Base-by-base conservation (phyloP, 768 basidiomycete genomes). In the Termitomyces sp. region DNA sequence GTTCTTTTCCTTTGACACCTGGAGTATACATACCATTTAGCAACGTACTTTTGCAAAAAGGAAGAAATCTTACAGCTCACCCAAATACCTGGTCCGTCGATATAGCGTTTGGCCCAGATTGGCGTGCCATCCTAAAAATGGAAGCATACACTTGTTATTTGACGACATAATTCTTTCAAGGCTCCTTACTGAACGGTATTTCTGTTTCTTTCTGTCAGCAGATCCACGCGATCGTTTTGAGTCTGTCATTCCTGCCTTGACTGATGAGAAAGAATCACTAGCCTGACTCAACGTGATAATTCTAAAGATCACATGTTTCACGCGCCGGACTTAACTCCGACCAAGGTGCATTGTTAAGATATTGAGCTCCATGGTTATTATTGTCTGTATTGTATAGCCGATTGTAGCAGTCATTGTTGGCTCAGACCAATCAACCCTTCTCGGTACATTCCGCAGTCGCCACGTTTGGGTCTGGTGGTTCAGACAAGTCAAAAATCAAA, bases 1-100 rank as follows among this genome's bases (percentile, higher is more conserved):
- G 88, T 69, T 94, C 93, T 64, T 87, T 93, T 20, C 92, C 92
- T 69, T 88, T 91, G 33, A 91, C 81, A 64, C 81, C 81, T 83
- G 39, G 0, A 39, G 36, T 41, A 54, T 30, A 47, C 44, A 20
- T 9, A 9, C 30, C 4, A 42, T 20, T 50, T 36, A 52, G 30
- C 30, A 51, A 30, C 31, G 12, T 36, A 18, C 2, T 24, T 18
- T 5, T 18, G 20, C 30, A 46, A 50, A 9, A 44, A 44, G 7
- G 24, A 20, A 13, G 44, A 45, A 33, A 27, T 42, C 79, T 66
- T 67, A 78, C 90, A 93, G 66, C 86, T 91, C 11, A 84, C 88
- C 91, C 92, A 94, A 20, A 94, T 74, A 18, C 92, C 91, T 20
- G 92, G 92, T 9, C 92, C 92, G 60, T 89, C 88, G 58, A 93